A percentile compares a stretch with the other conserved stretches of the same genome.
Conservation (phyloP, 192 early-diverging fungal genomes). For the Mortierella hygrophila region DNA sequence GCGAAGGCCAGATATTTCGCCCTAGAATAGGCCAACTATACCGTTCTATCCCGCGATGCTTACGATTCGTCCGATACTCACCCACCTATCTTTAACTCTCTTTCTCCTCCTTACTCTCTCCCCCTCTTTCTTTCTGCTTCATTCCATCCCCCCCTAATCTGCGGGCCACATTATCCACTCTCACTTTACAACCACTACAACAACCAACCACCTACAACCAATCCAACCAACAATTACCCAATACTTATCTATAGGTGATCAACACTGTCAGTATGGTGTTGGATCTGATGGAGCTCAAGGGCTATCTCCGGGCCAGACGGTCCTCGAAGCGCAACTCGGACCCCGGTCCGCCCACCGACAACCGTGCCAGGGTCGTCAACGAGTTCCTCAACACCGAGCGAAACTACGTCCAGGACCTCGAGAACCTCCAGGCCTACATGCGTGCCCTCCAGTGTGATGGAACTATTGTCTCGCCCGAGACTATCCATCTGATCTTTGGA, state of each 20-base stretch:
- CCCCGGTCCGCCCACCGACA: conserved; percentile 80
- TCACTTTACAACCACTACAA: not conserved
- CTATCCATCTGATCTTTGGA: conserved; percentile 86
- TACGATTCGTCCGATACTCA: not conserved
- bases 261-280: conserved; percentile 85
- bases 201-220: not conserved
- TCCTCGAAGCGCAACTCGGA: conserved; percentile 60
- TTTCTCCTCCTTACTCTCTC: not conserved
- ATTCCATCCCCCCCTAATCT: conserved; percentile 3
- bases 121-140: not conserved
- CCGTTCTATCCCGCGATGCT: not conserved
- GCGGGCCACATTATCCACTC: not conserved
- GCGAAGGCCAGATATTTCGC: not conserved
- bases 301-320: conserved; percentile 59
- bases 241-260: conserved; percentile 69
- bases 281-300: conserved; percentile 79
- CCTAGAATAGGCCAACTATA: not conserved
- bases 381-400: conserved; percentile 96
- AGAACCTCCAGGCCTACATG: conserved; percentile 84
- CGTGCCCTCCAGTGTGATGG: conserved; percentile 76
- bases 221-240: conserved; percentile 6
- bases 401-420: conserved; percentile 90
- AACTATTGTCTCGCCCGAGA: conserved; percentile 82
- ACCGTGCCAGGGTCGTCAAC: conserved; percentile 86
- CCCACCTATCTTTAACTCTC: not conserved